These are phyloP conservation scores for Phytophthora meadii DNA, from an alignment of 352 stramenopile species.

Conservation along the genomic window DNA sequence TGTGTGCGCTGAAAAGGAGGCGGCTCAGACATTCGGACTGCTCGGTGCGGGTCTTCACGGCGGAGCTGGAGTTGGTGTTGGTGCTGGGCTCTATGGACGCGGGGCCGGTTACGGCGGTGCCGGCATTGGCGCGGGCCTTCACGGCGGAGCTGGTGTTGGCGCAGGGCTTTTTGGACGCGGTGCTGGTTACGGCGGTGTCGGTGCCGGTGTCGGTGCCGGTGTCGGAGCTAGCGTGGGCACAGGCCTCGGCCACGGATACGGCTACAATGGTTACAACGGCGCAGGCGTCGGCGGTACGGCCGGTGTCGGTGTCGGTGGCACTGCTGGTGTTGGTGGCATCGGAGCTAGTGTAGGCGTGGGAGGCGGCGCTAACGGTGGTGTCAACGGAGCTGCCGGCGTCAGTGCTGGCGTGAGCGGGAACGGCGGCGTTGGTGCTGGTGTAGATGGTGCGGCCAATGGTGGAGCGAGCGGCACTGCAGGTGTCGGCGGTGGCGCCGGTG, in stretches of 20 bases:
- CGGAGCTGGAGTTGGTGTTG: not conserved
- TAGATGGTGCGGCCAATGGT: not conserved
- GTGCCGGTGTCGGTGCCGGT: not conserved
- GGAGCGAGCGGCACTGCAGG: no score
- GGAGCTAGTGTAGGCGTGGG: not conserved
- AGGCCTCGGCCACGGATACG: not conserved
- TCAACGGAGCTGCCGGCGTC: not conserved
- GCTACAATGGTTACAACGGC: not conserved
- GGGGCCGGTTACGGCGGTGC: not conserved
- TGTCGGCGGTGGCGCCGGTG: not conserved
- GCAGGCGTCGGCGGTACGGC: not conserved
- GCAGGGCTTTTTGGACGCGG: not conserved
- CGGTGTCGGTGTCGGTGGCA: not conserved
- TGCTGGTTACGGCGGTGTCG: not conserved
- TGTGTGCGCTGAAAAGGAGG: slow-evolving; percentile 16
- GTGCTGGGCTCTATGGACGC: not conserved
- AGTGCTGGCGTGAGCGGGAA: not conserved
- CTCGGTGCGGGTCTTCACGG: slow-evolving; percentile 8
- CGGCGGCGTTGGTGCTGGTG: not conserved
- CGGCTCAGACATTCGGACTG: slow-evolving; percentile 20
- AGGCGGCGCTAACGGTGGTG: no score
- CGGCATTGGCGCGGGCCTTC: not conserved
- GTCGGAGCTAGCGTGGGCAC: not conserved
- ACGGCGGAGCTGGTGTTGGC: not conserved
- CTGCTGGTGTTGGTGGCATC: not conserved